phyloP scores from a whole-genome alignment of 164 flowering plant genomes.

The Kalanchoe fedtschenkoi region DNA sequence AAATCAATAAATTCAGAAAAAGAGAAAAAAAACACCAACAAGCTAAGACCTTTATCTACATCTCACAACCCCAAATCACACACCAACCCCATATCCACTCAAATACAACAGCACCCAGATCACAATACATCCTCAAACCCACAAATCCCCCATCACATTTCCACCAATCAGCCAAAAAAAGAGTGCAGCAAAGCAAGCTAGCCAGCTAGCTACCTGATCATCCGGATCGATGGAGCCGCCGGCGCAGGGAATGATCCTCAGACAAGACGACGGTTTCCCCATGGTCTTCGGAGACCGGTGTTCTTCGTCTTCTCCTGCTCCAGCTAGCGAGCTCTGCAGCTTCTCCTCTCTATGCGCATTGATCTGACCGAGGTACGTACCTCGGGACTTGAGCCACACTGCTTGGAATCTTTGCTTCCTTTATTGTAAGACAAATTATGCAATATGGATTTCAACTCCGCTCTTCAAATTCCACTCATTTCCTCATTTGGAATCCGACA shows the following conservation, averaged over 20 bases:
- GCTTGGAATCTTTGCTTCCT: too few species aligned
- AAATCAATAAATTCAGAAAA: too few species aligned
- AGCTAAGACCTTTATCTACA: not conserved
- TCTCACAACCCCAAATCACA: not conserved
- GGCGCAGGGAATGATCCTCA: not conserved
- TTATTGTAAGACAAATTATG: not conserved
- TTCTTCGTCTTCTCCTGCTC: too few species aligned
- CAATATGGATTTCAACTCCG: not conserved
- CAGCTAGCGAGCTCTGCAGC: slow-evolving; percentile 1
- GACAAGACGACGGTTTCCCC: not conserved
- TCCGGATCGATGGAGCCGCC: not conserved
- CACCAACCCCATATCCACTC: not conserved
- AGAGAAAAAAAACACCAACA: not conserved
- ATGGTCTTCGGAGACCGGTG: not conserved
- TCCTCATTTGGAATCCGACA: not conserved
- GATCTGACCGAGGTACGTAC: not conserved
- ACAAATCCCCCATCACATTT: not conserved
- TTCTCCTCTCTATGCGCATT: too few species aligned
- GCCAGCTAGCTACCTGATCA: slow-evolving; percentile 4
- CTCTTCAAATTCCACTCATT: not conserved
- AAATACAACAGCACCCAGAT: too few species aligned
- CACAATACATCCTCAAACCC: not conserved
- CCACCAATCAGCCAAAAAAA: too few species aligned
- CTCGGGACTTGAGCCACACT: slow-evolving; percentile 3
- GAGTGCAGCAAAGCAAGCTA: not conserved